These are phyloP conservation scores for Xanthoceras sorbifolium DNA, from an alignment of 345 rosid species.

Conservation along the genomic window DNA sequence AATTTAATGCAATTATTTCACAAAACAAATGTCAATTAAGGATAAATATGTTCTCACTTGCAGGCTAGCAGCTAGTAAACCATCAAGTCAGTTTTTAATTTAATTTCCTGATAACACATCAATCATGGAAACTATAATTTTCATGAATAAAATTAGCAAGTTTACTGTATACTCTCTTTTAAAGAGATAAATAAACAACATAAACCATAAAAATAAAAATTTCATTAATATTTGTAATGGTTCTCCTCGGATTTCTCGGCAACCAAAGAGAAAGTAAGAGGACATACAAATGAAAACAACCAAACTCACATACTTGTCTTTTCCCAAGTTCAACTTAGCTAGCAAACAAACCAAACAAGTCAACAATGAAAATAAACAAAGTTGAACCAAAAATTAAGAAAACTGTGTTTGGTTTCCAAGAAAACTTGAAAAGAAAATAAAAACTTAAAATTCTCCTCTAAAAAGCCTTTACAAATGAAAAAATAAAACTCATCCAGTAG, in stretches of 20 bases:
- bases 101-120: background rate
- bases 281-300: slow-evolving; percentile 19
- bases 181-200: background rate
- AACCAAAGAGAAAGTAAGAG: slow-evolving; percentile 18
- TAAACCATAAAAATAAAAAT: background rate
- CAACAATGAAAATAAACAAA: slow-evolving; percentile 26
- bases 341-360: slow-evolving; percentile 24
- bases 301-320: slow-evolving; percentile 17
- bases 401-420: slow-evolving; percentile 22
- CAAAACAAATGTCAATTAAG: background rate
- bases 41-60: background rate
- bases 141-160: background rate
- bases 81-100: background rate
- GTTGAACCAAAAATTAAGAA: background rate
- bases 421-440: slow-evolving; percentile 8
- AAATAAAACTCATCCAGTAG: background rate
- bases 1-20: background rate
- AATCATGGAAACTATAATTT: background rate
- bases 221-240: background rate
- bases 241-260: slow-evolving; percentile 32
- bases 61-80: background rate
- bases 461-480: background rate
- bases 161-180: background rate
- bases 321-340: slow-evolving; percentile 13
- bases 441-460: background rate